These are phyloP conservation scores for Trametes cubensis DNA, from an alignment of 768 basidiomycete species.

Conservation along the genomic window DNA sequence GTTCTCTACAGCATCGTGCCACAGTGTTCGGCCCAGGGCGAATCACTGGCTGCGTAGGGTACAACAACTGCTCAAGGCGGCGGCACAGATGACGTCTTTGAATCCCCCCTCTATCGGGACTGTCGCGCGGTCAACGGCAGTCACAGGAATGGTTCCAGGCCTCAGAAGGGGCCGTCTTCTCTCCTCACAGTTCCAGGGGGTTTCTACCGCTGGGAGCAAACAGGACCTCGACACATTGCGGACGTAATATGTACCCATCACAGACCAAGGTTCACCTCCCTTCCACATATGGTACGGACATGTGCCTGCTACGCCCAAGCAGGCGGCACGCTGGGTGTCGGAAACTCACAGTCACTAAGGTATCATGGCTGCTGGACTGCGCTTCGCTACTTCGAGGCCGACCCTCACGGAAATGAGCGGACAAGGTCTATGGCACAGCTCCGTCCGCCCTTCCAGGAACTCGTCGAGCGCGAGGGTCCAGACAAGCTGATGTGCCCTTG, in stretches of 20 bases:
- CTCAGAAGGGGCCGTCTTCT: neutral
- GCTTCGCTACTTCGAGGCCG: no score
- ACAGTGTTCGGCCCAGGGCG: neutral
- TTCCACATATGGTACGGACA: neutral
- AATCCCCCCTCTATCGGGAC: neutral
- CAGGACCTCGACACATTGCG: neutral
- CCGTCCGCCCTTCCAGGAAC: no score
- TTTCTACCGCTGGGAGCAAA: slow-evolving; percentile 11
- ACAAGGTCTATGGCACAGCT: neutral
- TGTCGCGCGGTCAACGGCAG: neutral
- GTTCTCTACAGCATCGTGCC: neutral
- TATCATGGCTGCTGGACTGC: no score
- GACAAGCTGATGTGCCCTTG: neutral
- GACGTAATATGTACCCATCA: neutral
- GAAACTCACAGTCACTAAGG: no score
- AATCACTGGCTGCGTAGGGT: no score
- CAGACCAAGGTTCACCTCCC: no score
- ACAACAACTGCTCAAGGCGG: neutral
- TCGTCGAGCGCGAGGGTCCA: neutral
- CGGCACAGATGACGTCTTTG: neutral
- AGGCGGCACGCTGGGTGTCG: neutral
- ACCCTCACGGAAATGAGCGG: neutral
- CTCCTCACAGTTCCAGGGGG: neutral
- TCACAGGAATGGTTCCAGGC: neutral
- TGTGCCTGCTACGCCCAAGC: neutral